These are phyloP conservation scores for Fusarium euwallaceae DNA, from an alignment of 2,329 filamentous ascomycete species.

Conservation along the genomic window DNA sequence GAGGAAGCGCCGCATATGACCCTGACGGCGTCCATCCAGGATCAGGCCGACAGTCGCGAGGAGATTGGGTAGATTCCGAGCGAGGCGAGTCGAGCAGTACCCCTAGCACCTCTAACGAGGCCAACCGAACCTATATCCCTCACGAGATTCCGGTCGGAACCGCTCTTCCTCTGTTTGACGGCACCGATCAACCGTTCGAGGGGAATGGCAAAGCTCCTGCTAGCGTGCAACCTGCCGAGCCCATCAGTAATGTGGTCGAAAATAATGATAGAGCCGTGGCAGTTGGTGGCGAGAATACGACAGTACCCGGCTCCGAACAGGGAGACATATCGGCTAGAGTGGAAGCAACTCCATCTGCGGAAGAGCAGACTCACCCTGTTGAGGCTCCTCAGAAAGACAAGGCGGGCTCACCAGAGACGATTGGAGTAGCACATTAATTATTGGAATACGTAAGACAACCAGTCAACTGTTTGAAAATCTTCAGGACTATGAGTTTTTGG, in stretches of 20 bases:
- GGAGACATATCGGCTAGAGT: background rate
- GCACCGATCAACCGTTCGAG: background rate
- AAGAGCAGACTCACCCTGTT: background rate
- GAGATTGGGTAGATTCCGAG: constrained; percentile 21
- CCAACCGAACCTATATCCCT: constrained; percentile 14
- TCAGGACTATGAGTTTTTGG: constrained; percentile 1
- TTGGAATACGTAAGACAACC: background rate
- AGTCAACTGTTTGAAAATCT: background rate
- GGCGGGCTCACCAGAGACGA: background rate
- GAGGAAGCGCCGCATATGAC: constrained; percentile 39
- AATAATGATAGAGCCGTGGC: background rate
- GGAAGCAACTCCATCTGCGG: background rate
- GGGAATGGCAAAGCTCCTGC: background rate
- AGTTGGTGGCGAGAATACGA: background rate
- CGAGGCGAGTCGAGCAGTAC: constrained; percentile 22
- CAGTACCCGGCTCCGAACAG: background rate
- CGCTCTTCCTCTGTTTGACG: constrained; percentile 6
- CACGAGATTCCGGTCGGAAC: constrained; percentile 4
- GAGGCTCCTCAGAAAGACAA: constrained; percentile 3
- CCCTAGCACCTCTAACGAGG: constrained; percentile 10
- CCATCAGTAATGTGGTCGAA: background rate
- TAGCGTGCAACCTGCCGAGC: background rate
- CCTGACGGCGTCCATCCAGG: constrained; percentile 32
- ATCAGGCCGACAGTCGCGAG: constrained; percentile 30
- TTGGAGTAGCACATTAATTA: constrained; percentile 23